Conservation (phyloP, 257 asterid species). For the Petunia axillaris region DNA sequence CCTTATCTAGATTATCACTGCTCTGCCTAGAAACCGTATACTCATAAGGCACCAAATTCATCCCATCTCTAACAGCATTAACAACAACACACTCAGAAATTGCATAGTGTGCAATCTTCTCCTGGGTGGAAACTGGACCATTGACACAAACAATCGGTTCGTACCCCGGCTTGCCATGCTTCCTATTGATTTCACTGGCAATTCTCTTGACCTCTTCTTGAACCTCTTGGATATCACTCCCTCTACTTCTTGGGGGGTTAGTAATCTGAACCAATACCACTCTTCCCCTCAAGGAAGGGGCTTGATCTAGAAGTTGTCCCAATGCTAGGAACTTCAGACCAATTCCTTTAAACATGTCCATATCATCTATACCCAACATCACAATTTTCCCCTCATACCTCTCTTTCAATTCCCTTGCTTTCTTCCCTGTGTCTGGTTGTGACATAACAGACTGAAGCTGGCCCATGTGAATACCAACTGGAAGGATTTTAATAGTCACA, state of each 20-base stretch:
- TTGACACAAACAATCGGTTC: conserved; percentile 69
- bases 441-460: conserved; percentile 60
- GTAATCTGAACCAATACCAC: conserved; percentile 76
- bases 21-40: conserved; percentile 81
- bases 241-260: conserved; percentile 77
- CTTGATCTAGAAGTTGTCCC: conserved; percentile 59
- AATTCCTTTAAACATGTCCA: conserved; percentile 88
- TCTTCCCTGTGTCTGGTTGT: conserved; percentile 43
- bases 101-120: conserved; percentile 64
- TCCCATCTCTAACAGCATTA: conserved; percentile 89
- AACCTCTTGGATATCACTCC: conserved; percentile 73
- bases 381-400: conserved; percentile 56
- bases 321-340: conserved; percentile 71
- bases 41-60: conserved; percentile 87
- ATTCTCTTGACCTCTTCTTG: conserved; percentile 63
- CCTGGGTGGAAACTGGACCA: conserved; percentile 65
- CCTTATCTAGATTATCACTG: conserved; percentile 51
- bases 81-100: conserved; percentile 84
- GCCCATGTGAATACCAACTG: conserved; percentile 82
- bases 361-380: conserved; percentile 82
- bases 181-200: conserved; percentile 51
- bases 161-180: conserved; percentile 50
- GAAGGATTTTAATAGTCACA: conserved; percentile 74
- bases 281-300: conserved; percentile 45
- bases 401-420: conserved; percentile 52